phyloP scores from a whole-genome alignment of 2,329 filamentous ascomycete genomes.

The Sporothrix inflata region DNA sequence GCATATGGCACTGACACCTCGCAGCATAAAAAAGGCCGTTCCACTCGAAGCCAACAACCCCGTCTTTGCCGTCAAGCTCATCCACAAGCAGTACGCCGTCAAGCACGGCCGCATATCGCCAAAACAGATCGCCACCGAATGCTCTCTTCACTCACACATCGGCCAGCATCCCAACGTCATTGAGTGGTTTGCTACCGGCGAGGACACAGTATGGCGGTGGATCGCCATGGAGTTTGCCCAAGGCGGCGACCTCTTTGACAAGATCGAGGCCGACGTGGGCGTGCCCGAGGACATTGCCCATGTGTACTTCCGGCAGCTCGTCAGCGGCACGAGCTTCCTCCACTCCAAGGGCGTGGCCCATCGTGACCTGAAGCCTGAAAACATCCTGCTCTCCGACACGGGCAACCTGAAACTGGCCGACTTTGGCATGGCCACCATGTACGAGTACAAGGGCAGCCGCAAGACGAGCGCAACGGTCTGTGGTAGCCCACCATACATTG shows the following conservation, averaged over 20 bases:
- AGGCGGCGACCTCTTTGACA: slow-evolving; percentile 96
- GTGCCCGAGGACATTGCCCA: slow-evolving; percentile 95
- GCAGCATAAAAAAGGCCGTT: slow-evolving; percentile 88
- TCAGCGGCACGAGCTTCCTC: slow-evolving; percentile 90
- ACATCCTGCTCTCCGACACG: slow-evolving; percentile 82
- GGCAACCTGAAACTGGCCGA: slow-evolving; percentile 94
- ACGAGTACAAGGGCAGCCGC: slow-evolving; percentile 80
- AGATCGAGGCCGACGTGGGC: slow-evolving; percentile 96
- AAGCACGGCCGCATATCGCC: slow-evolving; percentile 84
- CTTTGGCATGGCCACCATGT: slow-evolving; percentile 93
- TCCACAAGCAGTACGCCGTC: slow-evolving; percentile 94
- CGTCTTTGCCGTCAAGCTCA: slow-evolving; percentile 96
- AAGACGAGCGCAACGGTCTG: slow-evolving; percentile 89
- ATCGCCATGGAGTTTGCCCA: slow-evolving; percentile 98
- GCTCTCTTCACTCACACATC: slow-evolving; percentile 84
- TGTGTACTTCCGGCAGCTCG: slow-evolving; percentile 90
- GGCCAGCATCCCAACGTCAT: slow-evolving; percentile 93
- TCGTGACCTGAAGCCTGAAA: slow-evolving; percentile 90
- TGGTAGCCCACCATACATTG: slow-evolving; percentile 95
- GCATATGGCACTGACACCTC: slow-evolving; percentile 29
- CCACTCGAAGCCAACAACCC: slow-evolving; percentile 70
- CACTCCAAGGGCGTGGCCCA: slow-evolving; percentile 95
- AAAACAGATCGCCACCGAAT: slow-evolving; percentile 90
- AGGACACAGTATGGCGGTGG: slow-evolving; percentile 89
- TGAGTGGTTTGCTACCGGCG: slow-evolving; percentile 84